Evolutionary conservation across 139 green algal species (phyloP).

Genomic region (Chlamydomonas asymmetrica): DNA sequence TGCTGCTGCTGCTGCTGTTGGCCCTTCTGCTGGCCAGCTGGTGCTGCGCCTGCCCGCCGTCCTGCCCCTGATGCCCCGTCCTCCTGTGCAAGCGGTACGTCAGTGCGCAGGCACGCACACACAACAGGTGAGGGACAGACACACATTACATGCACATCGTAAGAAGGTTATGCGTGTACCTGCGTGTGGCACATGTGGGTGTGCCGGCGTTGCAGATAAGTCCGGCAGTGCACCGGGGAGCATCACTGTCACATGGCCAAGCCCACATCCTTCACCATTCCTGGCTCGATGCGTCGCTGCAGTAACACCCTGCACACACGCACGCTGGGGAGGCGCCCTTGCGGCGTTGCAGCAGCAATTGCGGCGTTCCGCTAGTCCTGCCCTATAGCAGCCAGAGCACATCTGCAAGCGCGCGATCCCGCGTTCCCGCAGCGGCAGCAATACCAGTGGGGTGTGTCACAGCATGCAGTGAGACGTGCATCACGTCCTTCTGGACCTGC

Average conservation of each 20-base stretch:
- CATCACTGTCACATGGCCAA: not conserved
- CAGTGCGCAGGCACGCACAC: too few relatives aligned
- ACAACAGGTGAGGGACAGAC: not conserved
- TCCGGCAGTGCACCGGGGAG: not conserved
- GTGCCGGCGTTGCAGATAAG: too few relatives aligned
- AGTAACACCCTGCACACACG: too few relatives aligned
- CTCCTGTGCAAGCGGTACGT: constrained; percentile 1
- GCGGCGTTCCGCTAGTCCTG: too few relatives aligned
- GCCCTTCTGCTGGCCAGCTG: not conserved
- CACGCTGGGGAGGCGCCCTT: too few relatives aligned
- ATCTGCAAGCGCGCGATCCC: too few relatives aligned
- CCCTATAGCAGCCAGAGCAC: too few relatives aligned
- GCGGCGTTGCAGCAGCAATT: too few relatives aligned
- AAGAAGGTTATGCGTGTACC: too few relatives aligned
- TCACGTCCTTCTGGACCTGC: not conserved
- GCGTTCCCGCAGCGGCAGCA: too few relatives aligned
- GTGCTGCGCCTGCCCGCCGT: not conserved
- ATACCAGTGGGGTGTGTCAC: not conserved
- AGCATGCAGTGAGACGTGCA: not conserved
- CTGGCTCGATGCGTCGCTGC: too few relatives aligned
- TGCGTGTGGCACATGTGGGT: not conserved
- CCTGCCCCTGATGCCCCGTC: constrained; percentile 8
- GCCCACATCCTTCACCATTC: not conserved
- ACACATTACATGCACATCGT: not conserved
- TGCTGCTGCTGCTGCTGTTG: not conserved